These are phyloP conservation scores for Penicillium macrosclerotiorum DNA, from an alignment of 495 filamentous ascomycete species.

Conservation along the genomic window DNA sequence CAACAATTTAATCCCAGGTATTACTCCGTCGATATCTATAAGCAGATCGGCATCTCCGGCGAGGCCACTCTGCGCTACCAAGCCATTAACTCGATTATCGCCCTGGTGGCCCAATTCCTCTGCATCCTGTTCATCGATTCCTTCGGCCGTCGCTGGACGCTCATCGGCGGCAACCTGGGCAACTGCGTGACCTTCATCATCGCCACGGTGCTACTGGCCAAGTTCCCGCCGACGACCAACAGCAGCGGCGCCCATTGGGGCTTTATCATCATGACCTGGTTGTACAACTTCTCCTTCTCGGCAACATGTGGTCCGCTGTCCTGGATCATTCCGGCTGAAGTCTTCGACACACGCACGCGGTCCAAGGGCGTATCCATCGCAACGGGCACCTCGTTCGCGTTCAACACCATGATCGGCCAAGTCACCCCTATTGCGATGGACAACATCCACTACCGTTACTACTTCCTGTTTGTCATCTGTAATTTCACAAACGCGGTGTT, in stretches of 20 bases:
- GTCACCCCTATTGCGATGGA: constrained; percentile 61
- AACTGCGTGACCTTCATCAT: constrained; percentile 60
- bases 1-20: too few relatives aligned
- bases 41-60: constrained; percentile 63
- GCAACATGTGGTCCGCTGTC: constrained; percentile 60
- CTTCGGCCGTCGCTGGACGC: constrained; percentile 61
- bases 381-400: constrained; percentile 63
- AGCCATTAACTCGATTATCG: constrained; percentile 67
- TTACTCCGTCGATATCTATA: constrained; percentile 64
- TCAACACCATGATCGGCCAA: constrained; percentile 74
- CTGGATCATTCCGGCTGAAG: constrained; percentile 67
- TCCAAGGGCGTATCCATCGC: constrained; percentile 66
- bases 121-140: constrained; percentile 69
- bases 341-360: constrained; percentile 68
- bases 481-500: constrained; percentile 57
- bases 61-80: constrained; percentile 69
- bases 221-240: constrained; percentile 50
- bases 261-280: constrained; percentile 70
- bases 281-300: constrained; percentile 69
- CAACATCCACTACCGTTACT: constrained; percentile 50
- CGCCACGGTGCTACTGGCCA: constrained; percentile 48
- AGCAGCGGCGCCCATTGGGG: constrained; percentile 65
- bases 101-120: constrained; percentile 59
- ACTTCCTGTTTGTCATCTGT: constrained; percentile 56
- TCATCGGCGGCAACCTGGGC: constrained; percentile 64